phyloP scores from a whole-genome alignment of 805 yeast species.

The Ogataea nitratoaversa region DNA sequence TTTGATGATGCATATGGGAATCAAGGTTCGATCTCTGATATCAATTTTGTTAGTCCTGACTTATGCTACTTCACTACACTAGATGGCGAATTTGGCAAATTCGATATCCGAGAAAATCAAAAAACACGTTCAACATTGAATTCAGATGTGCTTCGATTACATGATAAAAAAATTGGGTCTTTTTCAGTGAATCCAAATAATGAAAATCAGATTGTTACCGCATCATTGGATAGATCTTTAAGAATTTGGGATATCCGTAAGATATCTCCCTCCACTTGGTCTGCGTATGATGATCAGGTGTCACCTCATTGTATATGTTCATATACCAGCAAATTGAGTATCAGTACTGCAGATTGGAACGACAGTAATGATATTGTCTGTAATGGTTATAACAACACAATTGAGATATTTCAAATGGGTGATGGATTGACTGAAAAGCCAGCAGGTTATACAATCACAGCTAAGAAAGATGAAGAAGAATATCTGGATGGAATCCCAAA shows the following conservation, averaged over 20 bases:
- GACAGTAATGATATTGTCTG: constrained; percentile 66
- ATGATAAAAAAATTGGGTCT: constrained; percentile 91
- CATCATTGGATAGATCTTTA: constrained; percentile 81
- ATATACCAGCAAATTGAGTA: constrained; percentile 71
- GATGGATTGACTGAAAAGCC: constrained; percentile 21
- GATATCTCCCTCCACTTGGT: constrained; percentile 46
- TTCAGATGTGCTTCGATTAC: constrained; percentile 50
- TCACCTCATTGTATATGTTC: constrained; percentile 54
- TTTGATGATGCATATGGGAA: constrained; percentile 50
- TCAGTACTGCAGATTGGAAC: constrained; percentile 84
- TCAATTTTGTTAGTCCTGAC: constrained; percentile 53
- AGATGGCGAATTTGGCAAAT: constrained; percentile 71
- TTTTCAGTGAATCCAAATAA: constrained; percentile 72
- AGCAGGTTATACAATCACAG: constrained; percentile 3
- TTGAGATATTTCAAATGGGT: constrained; percentile 63
- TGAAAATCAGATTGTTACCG: constrained; percentile 70
- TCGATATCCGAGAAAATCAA: constrained; percentile 55
- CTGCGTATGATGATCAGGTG: constrained; percentile 44
- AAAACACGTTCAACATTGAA: constrained; percentile 8
- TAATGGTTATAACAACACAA: constrained; percentile 89
- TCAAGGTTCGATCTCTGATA: constrained; percentile 70
- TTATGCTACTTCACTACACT: constrained; percentile 71
- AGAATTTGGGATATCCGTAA: constrained; percentile 84
- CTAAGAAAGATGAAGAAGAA: constrained; percentile 13
- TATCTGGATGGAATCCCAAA: constrained; percentile 26